These are phyloP conservation scores for Pelargonium myrrhifolium DNA, from an alignment of 441 rosid genomes.

Conservation along the genomic window DNA sequence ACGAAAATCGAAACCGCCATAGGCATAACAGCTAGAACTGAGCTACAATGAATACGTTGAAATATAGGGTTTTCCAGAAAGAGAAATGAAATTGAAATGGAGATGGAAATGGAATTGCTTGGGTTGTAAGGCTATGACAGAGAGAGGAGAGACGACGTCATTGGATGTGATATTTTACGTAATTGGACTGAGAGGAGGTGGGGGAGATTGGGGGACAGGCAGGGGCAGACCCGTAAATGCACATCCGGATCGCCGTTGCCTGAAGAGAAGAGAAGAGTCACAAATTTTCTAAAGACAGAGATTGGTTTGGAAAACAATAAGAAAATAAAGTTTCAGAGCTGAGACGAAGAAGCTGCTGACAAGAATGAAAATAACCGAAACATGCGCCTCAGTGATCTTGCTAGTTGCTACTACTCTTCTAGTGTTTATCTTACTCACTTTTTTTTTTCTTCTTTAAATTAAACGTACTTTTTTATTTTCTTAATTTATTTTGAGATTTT, in stretches of 20 bases:
- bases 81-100: conserved; percentile 1
- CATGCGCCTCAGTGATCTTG: too few relatives aligned
- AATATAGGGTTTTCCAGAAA: background rate
- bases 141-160: background rate
- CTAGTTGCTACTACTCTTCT: too few relatives aligned
- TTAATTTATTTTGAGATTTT: too few relatives aligned
- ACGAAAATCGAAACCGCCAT: conserved; percentile 7
- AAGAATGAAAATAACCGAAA: too few relatives aligned
- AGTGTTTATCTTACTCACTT: too few relatives aligned
- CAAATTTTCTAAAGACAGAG: background rate
- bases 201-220: background rate
- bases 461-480: too few relatives aligned
- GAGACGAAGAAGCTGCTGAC: too few relatives aligned
- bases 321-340: too few relatives aligned
- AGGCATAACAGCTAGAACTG: background rate
- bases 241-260: background rate
- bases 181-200: background rate
- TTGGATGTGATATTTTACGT: background rate
- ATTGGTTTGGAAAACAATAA: too few relatives aligned
- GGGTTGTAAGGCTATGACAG: conserved; percentile 1
- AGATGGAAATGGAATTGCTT: conserved; percentile 4
- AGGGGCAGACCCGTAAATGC: background rate
- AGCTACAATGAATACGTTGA: background rate
- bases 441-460: too few relatives aligned
- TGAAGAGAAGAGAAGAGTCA: background rate